phyloP scores from a whole-genome alignment of 2,329 filamentous ascomycete genomes.

The Microcera coccophila region DNA sequence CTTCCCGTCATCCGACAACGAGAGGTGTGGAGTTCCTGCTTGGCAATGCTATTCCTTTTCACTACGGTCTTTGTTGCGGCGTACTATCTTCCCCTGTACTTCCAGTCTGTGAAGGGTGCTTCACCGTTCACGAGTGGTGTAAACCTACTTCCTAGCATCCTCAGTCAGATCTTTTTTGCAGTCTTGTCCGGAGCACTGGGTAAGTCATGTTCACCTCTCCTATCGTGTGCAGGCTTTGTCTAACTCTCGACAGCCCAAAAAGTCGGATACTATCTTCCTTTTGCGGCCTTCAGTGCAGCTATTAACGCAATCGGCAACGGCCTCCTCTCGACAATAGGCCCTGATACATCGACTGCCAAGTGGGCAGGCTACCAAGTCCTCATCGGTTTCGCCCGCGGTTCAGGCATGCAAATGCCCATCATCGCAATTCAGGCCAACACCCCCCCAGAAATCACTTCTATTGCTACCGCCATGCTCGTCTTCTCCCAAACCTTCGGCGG shows the following conservation, averaged over 20 bases:
- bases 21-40: slow-evolving; percentile 39
- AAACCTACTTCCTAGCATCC: slow-evolving; percentile 27
- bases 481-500: slow-evolving; percentile 35
- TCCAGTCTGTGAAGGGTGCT: slow-evolving; percentile 43
- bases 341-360: slow-evolving; percentile 30
- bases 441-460: slow-evolving; percentile 18
- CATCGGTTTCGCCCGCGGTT: slow-evolving; percentile 43
- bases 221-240: not conserved
- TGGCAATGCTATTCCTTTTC: slow-evolving; percentile 42
- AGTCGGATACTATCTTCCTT: slow-evolving; percentile 43
- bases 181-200: slow-evolving; percentile 21
- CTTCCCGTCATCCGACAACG: slow-evolving; percentile 41
- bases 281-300: slow-evolving; percentile 35
- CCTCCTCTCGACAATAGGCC: slow-evolving; percentile 39
- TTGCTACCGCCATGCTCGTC: slow-evolving; percentile 27
- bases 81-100: slow-evolving; percentile 50
- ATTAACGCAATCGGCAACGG: slow-evolving; percentile 35
- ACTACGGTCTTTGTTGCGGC: slow-evolving; percentile 42
- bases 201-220: slow-evolving; percentile 4
- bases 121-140: slow-evolving; percentile 29
- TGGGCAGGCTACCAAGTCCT: slow-evolving; percentile 44
- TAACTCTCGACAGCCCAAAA: slow-evolving; percentile 18
- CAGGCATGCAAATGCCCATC: slow-evolving; percentile 40
- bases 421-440: slow-evolving; percentile 30
- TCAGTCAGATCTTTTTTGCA: slow-evolving; percentile 23